phyloP scores from a whole-genome alignment of 2,329 filamentous ascomycete genomes.

The Exophiala spinifera region DNA sequence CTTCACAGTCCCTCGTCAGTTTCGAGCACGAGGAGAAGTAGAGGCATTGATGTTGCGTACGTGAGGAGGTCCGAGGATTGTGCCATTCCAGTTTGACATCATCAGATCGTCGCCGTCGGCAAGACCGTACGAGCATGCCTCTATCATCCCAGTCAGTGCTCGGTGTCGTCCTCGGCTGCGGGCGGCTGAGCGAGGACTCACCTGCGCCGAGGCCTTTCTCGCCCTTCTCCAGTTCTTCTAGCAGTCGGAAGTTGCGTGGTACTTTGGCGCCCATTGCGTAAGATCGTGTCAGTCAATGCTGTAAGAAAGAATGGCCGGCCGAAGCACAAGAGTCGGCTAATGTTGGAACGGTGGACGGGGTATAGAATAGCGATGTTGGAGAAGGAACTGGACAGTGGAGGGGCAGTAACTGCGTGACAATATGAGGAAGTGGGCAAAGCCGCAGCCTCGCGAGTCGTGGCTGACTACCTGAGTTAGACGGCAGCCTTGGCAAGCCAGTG shows the following conservation, averaged over 20 bases:
- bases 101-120: conserved; percentile 90
- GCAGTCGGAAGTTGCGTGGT: conserved; percentile 90
- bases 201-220: conserved; percentile 95
- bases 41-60: conserved; percentile 55
- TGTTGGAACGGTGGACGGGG: not conserved
- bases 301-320: not conserved
- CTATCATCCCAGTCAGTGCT: conserved; percentile 47
- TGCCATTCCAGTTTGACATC: conserved; percentile 99
- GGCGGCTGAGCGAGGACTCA: conserved; percentile 40
- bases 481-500: conserved; percentile 14
- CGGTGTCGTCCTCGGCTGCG: not conserved
- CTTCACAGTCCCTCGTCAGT: conserved; percentile 43
- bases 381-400: conserved; percentile 11
- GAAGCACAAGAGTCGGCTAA: not conserved
- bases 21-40: not conserved
- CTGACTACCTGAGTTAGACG: not conserved
- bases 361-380: conserved; percentile 1
- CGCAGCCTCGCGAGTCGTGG: conserved; percentile 17
- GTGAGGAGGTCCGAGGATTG: conserved; percentile 92
- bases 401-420: not conserved
- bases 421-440: conserved; percentile 2
- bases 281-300: not conserved
- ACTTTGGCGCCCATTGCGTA: conserved; percentile 67
- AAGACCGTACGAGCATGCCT: conserved; percentile 95
- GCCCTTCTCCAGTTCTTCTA: conserved; percentile 98